Conservation (phyloP, 2,329 filamentous ascomycete genomes). For the Fusarium compactum region DNA sequence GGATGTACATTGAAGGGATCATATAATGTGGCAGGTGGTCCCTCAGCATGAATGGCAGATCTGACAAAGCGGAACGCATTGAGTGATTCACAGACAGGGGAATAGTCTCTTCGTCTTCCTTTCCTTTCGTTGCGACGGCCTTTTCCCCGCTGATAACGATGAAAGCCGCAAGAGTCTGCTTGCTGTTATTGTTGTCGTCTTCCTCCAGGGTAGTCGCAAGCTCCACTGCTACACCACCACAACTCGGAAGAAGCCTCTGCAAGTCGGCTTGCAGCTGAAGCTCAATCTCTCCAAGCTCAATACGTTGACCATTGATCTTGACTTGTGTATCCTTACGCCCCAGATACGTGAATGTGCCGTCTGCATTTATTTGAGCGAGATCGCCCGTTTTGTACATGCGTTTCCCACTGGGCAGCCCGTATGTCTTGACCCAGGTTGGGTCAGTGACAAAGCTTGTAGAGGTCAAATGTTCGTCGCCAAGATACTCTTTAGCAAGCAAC, state of each 20-base stretch:
- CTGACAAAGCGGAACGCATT: constrained; percentile 6
- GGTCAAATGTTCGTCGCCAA: constrained; percentile 13
- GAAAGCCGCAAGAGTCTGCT: constrained; percentile 4
- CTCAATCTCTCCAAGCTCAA: constrained; percentile 57
- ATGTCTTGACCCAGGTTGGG: constrained; percentile 1
- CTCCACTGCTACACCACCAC: constrained; percentile 6
- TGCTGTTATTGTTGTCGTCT: constrained; percentile 14
- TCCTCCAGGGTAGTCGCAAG: constrained; percentile 40
- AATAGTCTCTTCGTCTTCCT: constrained; percentile 5
- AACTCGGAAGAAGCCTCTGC: constrained; percentile 4
- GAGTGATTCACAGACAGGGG: neutral
- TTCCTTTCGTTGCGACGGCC: constrained; percentile 1
- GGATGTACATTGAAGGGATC: constrained; percentile 11
- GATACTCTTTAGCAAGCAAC: constrained; percentile 1
- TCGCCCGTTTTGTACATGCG: constrained; percentile 47
- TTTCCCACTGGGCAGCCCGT: constrained; percentile 2
- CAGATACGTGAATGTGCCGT: constrained; percentile 58
- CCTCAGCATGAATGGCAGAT: constrained; percentile 25
- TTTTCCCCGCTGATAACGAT: constrained; percentile 3
- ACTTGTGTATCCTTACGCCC: constrained; percentile 47
- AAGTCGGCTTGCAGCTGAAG: constrained; percentile 2
- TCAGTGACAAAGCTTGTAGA: constrained; percentile 6
- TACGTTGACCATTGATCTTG: constrained; percentile 67
- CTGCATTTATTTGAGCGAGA: constrained; percentile 55
- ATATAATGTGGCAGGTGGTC: constrained; percentile 10